Base-by-base conservation (phyloP, 345 rosid species). In the Noccaea caerulescens region DNA sequence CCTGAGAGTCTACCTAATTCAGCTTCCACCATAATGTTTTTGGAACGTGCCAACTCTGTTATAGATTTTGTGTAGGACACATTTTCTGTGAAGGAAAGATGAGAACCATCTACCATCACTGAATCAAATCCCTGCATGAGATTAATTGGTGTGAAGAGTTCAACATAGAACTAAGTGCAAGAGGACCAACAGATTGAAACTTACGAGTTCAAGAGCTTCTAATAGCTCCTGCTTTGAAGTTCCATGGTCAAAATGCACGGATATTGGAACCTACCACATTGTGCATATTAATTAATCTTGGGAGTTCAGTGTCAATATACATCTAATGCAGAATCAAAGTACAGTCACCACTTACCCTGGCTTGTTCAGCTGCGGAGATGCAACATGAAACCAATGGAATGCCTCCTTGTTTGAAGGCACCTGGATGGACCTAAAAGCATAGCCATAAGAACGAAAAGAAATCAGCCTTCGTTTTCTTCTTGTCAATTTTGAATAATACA, bases 201-300 rank as follows among this genome's bases (percentile, higher is more conserved):
- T 80, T 73, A 93, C 98, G 82, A 85, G 76, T 63, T 87, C 91
- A 67, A 93, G 79, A 69, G 92, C 86, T 82, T 87, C 85, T 72
- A 91, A 68, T 16, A 93, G 87, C 71, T 93, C 98, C 68, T 81
- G 79, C 87, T 86, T 93, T 25, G 85, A 81, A 70, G 88, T 77
- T 77, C 96, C 98, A 72, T 93, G 98, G 77, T 93, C 98, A 77
- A 91, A 91, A 81, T 93, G 98, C 49, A 93, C 91, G 3, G 94
- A 83, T 68, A 93, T 81, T 1, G 98, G 97, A 75, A 91, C 98
- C 98, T 93, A 91, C 76, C 66, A 77, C 27, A 68, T 39, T 72
- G 27, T 47, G 58, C 71, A 23, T 49, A 57, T 42, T 39, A 42
- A 57, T 42, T 39, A 42, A 8, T 36, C 13, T 42, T 39, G 37